phyloP scores from a whole-genome alignment of 2,329 filamentous ascomycete genomes.

The Nigrograna mackinnonii region DNA sequence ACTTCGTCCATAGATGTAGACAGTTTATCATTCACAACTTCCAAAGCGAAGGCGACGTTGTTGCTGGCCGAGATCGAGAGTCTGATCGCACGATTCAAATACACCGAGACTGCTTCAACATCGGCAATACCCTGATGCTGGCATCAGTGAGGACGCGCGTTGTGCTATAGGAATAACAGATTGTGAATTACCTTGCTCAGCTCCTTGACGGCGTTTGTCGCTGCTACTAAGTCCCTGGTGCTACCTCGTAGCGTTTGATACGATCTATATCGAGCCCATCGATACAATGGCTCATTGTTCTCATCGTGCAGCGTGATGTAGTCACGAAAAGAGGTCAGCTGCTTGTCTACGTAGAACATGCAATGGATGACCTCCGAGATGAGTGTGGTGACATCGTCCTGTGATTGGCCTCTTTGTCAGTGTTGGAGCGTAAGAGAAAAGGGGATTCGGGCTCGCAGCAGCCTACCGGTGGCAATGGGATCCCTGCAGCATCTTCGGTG shows the following conservation, averaged over 20 bases:
- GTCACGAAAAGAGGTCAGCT: slow-evolving; percentile 11
- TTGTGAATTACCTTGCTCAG: slow-evolving; percentile 7
- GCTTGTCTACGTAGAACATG: slow-evolving; percentile 11
- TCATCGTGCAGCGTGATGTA: slow-evolving; percentile 11
- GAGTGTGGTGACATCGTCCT: too few relatives aligned
- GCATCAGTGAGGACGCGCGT: background rate
- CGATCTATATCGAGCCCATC: slow-evolving; percentile 14
- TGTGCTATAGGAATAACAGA: slow-evolving; percentile 1
- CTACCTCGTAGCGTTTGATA: too few relatives aligned
- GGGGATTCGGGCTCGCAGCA: too few relatives aligned
- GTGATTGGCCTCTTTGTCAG: too few relatives aligned
- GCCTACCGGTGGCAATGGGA: too few relatives aligned
- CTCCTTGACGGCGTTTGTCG: slow-evolving; percentile 1
- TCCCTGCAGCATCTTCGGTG: too few relatives aligned
- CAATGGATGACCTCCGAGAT: too few relatives aligned
- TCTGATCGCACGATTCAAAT: slow-evolving; percentile 2
- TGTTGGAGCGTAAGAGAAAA: too few relatives aligned
- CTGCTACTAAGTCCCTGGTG: too few relatives aligned
- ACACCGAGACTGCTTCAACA: background rate
- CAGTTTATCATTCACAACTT: slow-evolving; percentile 14
- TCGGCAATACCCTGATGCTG: background rate
- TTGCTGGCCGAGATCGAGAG: slow-evolving; percentile 12
- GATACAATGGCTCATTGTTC: slow-evolving; percentile 13
- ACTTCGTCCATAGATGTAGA: slow-evolving; percentile 12
- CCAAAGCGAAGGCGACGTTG: slow-evolving; percentile 10